These are phyloP conservation scores for Aureobasidium subglaciale DNA, from an alignment of 2,329 filamentous ascomycete species.

Conservation along the genomic window DNA sequence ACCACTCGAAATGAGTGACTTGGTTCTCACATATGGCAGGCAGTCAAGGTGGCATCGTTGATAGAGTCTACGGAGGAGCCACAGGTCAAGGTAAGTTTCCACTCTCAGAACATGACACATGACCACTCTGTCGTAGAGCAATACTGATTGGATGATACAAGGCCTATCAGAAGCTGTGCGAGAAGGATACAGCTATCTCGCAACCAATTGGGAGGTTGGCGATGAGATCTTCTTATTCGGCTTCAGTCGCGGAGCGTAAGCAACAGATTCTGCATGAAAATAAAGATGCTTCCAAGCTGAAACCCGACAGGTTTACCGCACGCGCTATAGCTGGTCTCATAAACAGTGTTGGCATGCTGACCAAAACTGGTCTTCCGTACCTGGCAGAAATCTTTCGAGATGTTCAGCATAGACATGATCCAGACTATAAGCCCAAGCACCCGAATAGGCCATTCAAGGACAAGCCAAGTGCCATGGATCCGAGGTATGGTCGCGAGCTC, in stretches of 20 bases:
- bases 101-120: too few relatives aligned
- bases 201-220: slow-evolving; percentile 47
- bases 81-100: slow-evolving; percentile 30
- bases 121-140: background rate
- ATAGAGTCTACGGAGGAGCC: slow-evolving; percentile 34
- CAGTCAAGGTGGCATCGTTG: slow-evolving; percentile 32
- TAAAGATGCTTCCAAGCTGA: background rate
- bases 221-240: slow-evolving; percentile 46
- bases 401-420: slow-evolving; percentile 37
- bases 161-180: slow-evolving; percentile 42
- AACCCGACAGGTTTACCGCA: slow-evolving; percentile 20
- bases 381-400: slow-evolving; percentile 43
- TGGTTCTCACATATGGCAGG: background rate
- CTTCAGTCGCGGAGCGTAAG: slow-evolving; percentile 41
- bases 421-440: slow-evolving; percentile 37
- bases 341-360: slow-evolving; percentile 41
- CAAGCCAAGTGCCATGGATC: slow-evolving; percentile 38
- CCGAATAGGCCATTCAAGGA: slow-evolving; percentile 41
- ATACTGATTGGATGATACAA: background rate
- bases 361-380: slow-evolving; percentile 38
- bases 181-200: slow-evolving; percentile 44
- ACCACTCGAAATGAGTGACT: too few relatives aligned
- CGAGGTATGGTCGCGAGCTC: slow-evolving; percentile 38
- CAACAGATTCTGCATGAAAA: background rate
- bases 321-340: slow-evolving; percentile 41